Evolutionary conservation across 169 alveolate genomes (phyloP).

Genomic region (Eimeria falciformis): DNA sequence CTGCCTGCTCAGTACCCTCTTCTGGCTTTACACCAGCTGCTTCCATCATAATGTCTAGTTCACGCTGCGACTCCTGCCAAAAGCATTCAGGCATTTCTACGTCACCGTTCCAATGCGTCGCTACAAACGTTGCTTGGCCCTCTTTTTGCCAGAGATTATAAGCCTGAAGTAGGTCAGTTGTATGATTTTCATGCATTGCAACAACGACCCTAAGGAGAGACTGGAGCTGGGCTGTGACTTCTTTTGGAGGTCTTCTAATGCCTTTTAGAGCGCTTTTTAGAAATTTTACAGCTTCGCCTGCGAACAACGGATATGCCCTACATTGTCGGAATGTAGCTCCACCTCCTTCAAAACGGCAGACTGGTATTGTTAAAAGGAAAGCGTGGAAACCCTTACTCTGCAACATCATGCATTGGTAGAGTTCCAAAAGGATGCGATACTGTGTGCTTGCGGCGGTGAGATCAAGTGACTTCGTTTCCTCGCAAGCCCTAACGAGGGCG

Average conservation of each 20-base stretch:
- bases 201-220: neutral
- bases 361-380: neutral
- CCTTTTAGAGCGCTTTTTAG: neutral
- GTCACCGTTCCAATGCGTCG: slow-evolving; percentile 6
- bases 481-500: slow-evolving; percentile 53
- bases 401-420: slow-evolving; percentile 49
- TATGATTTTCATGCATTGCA: slow-evolving; percentile 26
- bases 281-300: slow-evolving; percentile 36
- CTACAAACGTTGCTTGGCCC: slow-evolving; percentile 5
- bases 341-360: neutral
- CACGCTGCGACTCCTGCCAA: slow-evolving; percentile 60
- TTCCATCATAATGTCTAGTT: slow-evolving; percentile 34
- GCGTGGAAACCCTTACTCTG: neutral
- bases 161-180: slow-evolving; percentile 7
- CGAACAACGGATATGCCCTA: neutral
- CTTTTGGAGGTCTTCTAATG: slow-evolving; percentile 33
- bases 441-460: neutral
- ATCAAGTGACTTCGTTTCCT: neutral
- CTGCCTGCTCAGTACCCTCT: neutral
- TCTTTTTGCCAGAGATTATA: slow-evolving; percentile 28
- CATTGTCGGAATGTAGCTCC: neutral
- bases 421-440: slow-evolving; percentile 9
- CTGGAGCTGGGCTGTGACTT: neutral
- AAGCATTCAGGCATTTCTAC: slow-evolving; percentile 37
- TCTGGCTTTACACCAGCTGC: slow-evolving; percentile 23